A percentile compares a stretch with the other conserved stretches of the same genome.
phyloP scores from a whole-genome alignment of 176 grass and related monocot genomes.

The Phoenix roebelenii region DNA sequence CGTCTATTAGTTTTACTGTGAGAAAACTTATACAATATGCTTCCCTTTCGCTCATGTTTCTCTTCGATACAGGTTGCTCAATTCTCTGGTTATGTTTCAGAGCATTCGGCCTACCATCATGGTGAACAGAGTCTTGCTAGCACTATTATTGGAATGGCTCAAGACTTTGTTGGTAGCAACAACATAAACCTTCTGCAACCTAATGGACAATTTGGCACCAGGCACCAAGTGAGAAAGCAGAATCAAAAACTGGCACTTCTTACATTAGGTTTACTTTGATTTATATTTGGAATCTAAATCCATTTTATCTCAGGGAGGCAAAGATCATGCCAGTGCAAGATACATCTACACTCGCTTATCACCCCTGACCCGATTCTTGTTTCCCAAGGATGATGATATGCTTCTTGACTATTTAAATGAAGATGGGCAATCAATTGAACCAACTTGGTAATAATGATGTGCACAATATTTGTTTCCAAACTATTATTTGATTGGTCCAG shows the following conservation, averaged over 20 bases:
- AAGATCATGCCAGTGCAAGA: constrained; percentile 73
- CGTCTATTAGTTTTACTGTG: background rate
- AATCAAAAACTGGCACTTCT: background rate
- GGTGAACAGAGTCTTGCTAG: constrained; percentile 68
- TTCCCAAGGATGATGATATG: constrained; percentile 76
- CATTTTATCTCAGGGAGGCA: constrained; percentile 51
- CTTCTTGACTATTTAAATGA: constrained; percentile 75
- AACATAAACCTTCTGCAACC: constrained; percentile 73
- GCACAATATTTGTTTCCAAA: background rate
- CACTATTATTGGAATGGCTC: constrained; percentile 93
- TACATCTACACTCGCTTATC: constrained; percentile 62
- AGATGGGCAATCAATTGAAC: constrained; percentile 86
- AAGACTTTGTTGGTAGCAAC: constrained; percentile 89
- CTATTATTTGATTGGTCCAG: background rate
- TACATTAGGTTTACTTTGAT: background rate
- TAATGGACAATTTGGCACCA: constrained; percentile 75
- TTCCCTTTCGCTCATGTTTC: background rate
- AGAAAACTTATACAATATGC: background rate
- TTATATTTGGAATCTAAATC: too few species aligned
- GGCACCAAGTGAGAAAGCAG: constrained; percentile 30
- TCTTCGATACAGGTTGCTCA: constrained; percentile 56
- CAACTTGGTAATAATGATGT: constrained; percentile 46
- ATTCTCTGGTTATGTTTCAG: constrained; percentile 87
- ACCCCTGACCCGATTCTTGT: constrained; percentile 47
- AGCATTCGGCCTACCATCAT: constrained; percentile 87